phyloP scores from a whole-genome alignment of 2,329 filamentous ascomycete genomes.

The Alternaria ventricosa region DNA sequence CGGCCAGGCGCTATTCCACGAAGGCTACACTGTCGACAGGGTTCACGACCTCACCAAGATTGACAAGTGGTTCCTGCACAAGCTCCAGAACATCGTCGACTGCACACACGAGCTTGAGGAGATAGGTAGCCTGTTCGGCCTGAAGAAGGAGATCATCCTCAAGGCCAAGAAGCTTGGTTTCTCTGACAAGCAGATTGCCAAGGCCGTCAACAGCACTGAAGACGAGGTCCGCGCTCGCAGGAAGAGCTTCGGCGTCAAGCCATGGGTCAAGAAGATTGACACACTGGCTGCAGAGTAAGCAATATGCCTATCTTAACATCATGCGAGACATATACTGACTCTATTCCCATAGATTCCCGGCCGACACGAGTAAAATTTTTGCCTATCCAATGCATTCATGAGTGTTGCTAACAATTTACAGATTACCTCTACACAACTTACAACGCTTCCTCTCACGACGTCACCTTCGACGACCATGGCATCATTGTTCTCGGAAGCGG shows the following conservation, averaged over 20 bases:
- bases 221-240: conserved; percentile 86
- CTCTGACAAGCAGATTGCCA: conserved; percentile 93
- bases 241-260: conserved; percentile 84
- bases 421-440: conserved; percentile 64
- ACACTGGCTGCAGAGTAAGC: conserved; percentile 83
- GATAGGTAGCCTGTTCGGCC: conserved; percentile 78
- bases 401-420: not conserved
- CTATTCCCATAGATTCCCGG: too few species aligned
- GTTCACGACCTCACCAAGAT: conserved; percentile 97
- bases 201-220: conserved; percentile 83
- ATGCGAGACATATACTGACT: not conserved
- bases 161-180: conserved; percentile 98
- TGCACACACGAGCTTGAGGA: conserved; percentile 85
- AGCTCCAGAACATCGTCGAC: conserved; percentile 96
- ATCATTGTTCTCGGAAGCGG: conserved; percentile 89
- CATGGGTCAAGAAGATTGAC: conserved; percentile 98
- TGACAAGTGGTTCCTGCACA: conserved; percentile 99
- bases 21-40: conserved; percentile 90
- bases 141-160: conserved; percentile 87
- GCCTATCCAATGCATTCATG: too few species aligned
- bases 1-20: conserved; percentile 96
- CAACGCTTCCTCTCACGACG: conserved; percentile 92
- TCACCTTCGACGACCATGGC: conserved; percentile 91
- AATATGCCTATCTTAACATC: conserved; percentile 54
- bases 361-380: not conserved